A percentile compares a stretch with the other conserved stretches of the same genome.
Evolutionary conservation across 2,329 filamentous ascomycete genomes (phyloP).

Genomic region (Ustulina deusta): DNA sequence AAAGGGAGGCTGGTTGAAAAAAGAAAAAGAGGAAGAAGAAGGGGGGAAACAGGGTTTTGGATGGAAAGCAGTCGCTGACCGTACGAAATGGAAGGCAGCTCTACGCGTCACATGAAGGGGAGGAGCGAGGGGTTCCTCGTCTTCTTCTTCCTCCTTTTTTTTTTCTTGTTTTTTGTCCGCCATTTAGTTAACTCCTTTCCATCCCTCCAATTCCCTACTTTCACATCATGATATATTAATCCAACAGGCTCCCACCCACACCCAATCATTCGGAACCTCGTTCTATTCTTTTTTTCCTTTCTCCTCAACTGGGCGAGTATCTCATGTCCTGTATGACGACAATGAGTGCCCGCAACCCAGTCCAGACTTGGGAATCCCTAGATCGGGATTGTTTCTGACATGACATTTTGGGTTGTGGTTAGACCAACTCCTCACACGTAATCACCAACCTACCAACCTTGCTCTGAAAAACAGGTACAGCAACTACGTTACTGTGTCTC

Average conservation of each 20-base stretch:
- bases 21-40: background rate
- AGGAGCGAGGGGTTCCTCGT: slow-evolving; percentile 24
- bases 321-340: background rate
- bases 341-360: background rate
- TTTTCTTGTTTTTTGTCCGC: slow-evolving; percentile 5
- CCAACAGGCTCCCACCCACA: background rate
- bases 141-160: background rate
- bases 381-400: background rate
- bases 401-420: background rate
- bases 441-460: background rate
- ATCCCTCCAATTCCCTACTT: background rate
- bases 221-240: background rate
- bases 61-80: slow-evolving; percentile 30
- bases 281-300: background rate
- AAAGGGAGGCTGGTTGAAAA: background rate
- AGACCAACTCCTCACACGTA: background rate
- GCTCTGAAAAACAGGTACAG: background rate
- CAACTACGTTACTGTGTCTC: background rate
- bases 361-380: background rate
- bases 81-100: slow-evolving; percentile 23
- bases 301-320: background rate
- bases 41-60: slow-evolving; percentile 16
- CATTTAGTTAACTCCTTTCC: background rate
- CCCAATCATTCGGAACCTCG: background rate
- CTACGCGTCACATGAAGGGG: slow-evolving; percentile 25